Conservation (phyloP, 495 filamentous ascomycete species). For the Oidiodendron maius region DNA sequence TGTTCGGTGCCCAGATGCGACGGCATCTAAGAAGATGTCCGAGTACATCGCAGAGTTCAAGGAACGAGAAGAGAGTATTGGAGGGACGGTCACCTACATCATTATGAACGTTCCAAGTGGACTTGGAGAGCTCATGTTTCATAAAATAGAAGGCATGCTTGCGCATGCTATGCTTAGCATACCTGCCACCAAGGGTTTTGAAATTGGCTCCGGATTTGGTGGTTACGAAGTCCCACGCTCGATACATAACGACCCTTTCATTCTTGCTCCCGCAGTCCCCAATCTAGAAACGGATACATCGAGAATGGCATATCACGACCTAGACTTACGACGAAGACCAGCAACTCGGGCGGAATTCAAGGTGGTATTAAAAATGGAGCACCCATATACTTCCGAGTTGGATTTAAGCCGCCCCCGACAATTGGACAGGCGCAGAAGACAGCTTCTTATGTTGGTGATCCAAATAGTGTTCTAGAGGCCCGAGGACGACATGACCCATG, state of each 20-base stretch:
- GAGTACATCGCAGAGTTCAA: slow-evolving; percentile 73
- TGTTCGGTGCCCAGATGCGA: slow-evolving; percentile 75
- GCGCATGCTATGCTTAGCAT: slow-evolving; percentile 97
- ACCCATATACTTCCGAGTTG: slow-evolving; percentile 90
- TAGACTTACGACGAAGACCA: slow-evolving; percentile 80
- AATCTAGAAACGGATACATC: slow-evolving; percentile 28
- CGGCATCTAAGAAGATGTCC: slow-evolving; percentile 65
- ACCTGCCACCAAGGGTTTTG: slow-evolving; percentile 95
- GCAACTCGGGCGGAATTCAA: slow-evolving; percentile 95
- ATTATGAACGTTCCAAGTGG: slow-evolving; percentile 86
- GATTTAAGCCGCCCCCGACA: slow-evolving; percentile 93
- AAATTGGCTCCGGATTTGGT: slow-evolving; percentile 90
- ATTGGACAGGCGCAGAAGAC: slow-evolving; percentile 91
- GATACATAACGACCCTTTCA: slow-evolving; percentile 88
- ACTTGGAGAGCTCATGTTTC: slow-evolving; percentile 90
- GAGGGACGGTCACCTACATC: slow-evolving; percentile 93
- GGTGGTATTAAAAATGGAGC: slow-evolving; percentile 95
- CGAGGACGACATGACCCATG: slow-evolving; percentile 97
- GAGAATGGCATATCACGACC: slow-evolving; percentile 34
- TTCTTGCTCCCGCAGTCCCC: slow-evolving; percentile 37
- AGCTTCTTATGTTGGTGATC: slow-evolving; percentile 64
- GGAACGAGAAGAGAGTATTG: slow-evolving; percentile 84
- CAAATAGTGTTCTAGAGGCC: slow-evolving; percentile 75
- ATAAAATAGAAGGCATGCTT: slow-evolving; percentile 91
- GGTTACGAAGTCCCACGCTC: slow-evolving; percentile 86